A percentile compares a stretch with the other conserved stretches of the same genome.
Conservation (phyloP, 2,329 filamentous ascomycete genomes). For the Colletotrichum sidae region DNA sequence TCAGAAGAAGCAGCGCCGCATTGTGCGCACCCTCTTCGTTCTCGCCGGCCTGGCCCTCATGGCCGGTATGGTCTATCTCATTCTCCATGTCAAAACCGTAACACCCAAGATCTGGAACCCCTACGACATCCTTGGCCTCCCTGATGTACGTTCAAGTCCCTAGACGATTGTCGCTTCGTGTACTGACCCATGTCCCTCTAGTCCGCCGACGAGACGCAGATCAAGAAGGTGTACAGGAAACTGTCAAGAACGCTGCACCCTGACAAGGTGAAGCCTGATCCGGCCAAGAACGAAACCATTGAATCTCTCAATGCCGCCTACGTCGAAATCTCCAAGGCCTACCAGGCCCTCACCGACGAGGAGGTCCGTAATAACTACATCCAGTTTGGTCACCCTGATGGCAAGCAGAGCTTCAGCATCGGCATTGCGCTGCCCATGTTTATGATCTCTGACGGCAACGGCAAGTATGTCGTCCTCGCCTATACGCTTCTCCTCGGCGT, state of each 20-base stretch:
- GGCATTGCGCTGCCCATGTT: constrained; percentile 95
- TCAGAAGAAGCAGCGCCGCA: constrained; percentile 87
- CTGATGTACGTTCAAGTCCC: constrained; percentile 68
- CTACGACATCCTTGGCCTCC: constrained; percentile 91
- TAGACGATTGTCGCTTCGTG: background rate
- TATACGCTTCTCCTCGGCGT: constrained; percentile 92
- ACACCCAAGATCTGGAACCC: constrained; percentile 91
- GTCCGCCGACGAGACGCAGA: constrained; percentile 87
- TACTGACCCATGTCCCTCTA: constrained; percentile 28
- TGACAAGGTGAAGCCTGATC: constrained; percentile 89
- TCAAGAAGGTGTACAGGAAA: constrained; percentile 90
- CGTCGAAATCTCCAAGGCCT: constrained; percentile 96
- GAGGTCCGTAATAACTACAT: constrained; percentile 97
- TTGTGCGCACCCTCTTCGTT: constrained; percentile 85
- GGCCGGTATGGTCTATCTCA: constrained; percentile 92
- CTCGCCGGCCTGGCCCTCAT: constrained; percentile 85
- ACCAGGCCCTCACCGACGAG: constrained; percentile 97
- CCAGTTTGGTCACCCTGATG: constrained; percentile 95
- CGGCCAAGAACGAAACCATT: constrained; percentile 87
- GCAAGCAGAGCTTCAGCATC: constrained; percentile 98
- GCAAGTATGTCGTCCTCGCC: constrained; percentile 92
- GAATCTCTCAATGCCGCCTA: constrained; percentile 89
- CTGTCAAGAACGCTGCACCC: constrained; percentile 90
- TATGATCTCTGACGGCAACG: constrained; percentile 92
- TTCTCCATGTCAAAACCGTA: constrained; percentile 79